Conservation (phyloP, 768 basidiomycete genomes). For the Xerocomellus amylosporus region DNA sequence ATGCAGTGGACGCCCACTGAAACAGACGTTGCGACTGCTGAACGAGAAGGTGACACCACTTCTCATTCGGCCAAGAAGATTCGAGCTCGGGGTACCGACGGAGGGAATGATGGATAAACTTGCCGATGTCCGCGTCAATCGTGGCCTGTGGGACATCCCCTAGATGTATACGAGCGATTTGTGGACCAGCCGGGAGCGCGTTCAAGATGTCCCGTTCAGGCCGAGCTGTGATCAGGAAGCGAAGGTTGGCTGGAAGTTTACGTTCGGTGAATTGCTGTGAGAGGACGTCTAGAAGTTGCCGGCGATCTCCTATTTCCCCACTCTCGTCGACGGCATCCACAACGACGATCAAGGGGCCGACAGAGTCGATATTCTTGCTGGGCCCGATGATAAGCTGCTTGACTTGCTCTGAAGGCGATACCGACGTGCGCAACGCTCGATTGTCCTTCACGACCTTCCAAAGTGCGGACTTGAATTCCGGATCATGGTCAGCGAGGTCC, state of each 20-base stretch:
- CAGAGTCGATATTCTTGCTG: constrained; percentile 11
- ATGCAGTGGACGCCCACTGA: constrained; percentile 23
- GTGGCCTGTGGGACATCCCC: not conserved
- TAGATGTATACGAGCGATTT: constrained; percentile 3
- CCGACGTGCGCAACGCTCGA: constrained; percentile 15
- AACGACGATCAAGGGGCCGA: constrained; percentile 12
- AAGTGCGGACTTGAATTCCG: not conserved
- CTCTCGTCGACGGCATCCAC: constrained; percentile 30
- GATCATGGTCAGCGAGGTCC: constrained; percentile 30
- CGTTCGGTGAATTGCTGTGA: too few relatives aligned
- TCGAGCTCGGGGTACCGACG: constrained; percentile 2
- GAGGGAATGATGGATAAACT: constrained; percentile 9
- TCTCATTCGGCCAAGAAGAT: constrained; percentile 7
- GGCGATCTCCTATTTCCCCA: not conserved
- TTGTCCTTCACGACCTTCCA: constrained; percentile 10
- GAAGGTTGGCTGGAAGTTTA: too few relatives aligned
- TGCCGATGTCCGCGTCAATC: constrained; percentile 9
- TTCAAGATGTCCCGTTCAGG: too few relatives aligned
- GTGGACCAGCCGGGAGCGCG: not conserved
- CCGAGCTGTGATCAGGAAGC: too few relatives aligned
- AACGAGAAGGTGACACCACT: constrained; percentile 17
- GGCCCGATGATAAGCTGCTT: constrained; percentile 26
- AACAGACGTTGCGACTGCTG: constrained; percentile 26
- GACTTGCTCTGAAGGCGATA: constrained; percentile 19
- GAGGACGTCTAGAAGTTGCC: constrained; percentile 13